Evolutionary conservation across 352 stramenopile genomes (phyloP).

Genomic region (Phytopythium ostracodes): DNA sequence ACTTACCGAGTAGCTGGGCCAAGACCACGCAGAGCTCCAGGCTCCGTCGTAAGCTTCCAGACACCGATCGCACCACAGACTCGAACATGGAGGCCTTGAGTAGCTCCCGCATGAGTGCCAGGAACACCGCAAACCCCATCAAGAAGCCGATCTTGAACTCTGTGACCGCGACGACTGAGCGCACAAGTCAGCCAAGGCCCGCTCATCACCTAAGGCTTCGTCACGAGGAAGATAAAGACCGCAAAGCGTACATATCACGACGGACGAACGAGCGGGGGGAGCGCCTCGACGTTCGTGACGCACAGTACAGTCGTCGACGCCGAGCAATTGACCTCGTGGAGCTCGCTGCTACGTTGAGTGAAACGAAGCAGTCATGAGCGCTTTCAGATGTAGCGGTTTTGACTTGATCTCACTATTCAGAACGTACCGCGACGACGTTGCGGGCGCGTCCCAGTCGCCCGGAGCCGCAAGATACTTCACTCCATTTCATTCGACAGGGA

Average conservation of each 20-base stretch:
- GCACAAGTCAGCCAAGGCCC: neutral
- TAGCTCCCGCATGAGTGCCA: too few relatives aligned
- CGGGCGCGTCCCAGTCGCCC: neutral
- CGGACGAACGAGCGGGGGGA: neutral
- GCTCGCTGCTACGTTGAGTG: neutral
- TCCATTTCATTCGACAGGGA: too few relatives aligned
- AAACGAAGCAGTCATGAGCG: neutral
- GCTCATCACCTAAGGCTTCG: neutral
- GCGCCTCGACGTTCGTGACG: too few relatives aligned
- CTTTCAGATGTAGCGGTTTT: neutral
- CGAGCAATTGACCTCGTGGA: neutral
- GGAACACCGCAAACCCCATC: constrained; percentile 20
- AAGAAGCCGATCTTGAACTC: constrained; percentile 89
- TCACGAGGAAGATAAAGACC: too few relatives aligned
- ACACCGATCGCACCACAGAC: too few relatives aligned
- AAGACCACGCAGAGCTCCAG: constrained; percentile 42
- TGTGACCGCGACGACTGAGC: neutral
- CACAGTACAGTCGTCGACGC: too few relatives aligned
- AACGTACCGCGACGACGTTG: neutral
- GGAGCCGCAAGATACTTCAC: too few relatives aligned
- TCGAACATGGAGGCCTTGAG: too few relatives aligned
- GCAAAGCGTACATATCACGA: neutral
- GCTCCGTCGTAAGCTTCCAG: too few relatives aligned
- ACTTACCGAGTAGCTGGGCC: constrained; percentile 62
- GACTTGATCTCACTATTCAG: neutral